Conservation (phyloP, 805 yeast species). For the Schizosaccharomyces japonicus region DNA sequence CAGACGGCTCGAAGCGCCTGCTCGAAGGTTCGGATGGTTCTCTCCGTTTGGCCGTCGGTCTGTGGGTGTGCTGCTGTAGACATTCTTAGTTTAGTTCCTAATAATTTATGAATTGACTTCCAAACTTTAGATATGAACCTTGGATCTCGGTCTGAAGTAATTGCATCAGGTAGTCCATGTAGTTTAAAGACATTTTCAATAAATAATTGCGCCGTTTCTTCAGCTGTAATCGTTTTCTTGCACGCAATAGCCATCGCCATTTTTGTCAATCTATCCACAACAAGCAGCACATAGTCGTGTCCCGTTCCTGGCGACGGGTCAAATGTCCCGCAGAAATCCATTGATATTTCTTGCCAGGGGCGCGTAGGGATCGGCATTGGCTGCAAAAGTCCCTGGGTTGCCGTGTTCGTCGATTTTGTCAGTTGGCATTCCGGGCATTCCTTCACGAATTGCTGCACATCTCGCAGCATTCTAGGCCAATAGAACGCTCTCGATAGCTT, state of each 20-base stretch:
- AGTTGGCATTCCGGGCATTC: not conserved
- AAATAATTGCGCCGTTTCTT: not conserved
- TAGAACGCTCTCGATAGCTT: not conserved
- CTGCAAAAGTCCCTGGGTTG: too few species aligned
- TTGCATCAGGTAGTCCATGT: not conserved
- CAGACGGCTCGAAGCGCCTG: too few species aligned
- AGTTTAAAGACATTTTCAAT: not conserved
- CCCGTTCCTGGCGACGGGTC: slow-evolving; percentile 7
- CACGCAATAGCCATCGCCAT: slow-evolving; percentile 10
- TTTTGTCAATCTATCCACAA: slow-evolving; percentile 12
- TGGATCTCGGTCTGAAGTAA: not conserved
- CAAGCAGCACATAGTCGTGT: slow-evolving; percentile 8
- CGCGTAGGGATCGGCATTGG: slow-evolving; percentile 8
- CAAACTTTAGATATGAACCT: not conserved
- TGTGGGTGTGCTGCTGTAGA: not conserved
- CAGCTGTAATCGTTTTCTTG: not conserved
- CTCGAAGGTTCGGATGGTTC: too few species aligned
- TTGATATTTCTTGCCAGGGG: slow-evolving; percentile 7
- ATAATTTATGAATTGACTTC: not conserved
- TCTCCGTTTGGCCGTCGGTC: not conserved
- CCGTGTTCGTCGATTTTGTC: too few species aligned
- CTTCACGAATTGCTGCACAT: not conserved
- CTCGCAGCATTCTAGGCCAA: not conserved
- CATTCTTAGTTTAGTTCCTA: not conserved
- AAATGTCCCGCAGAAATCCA: slow-evolving; percentile 11